These are phyloP conservation scores for Neonectria ditissima DNA, from an alignment of 2,329 filamentous ascomycete species.

Conservation along the genomic window DNA sequence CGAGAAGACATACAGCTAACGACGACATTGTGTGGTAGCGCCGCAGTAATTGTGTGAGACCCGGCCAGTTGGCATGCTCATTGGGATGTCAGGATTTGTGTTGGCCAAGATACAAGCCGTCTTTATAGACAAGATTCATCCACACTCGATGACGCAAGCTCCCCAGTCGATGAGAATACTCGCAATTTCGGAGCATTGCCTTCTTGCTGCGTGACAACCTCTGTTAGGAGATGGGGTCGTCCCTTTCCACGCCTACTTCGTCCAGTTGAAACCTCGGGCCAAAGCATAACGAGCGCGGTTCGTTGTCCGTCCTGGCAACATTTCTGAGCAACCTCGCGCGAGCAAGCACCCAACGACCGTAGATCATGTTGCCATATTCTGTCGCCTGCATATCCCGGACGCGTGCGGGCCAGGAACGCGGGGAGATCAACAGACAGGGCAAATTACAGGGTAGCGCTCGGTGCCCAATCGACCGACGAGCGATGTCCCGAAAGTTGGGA, in stretches of 20 bases:
- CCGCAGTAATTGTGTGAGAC: background rate
- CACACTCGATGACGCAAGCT: background rate
- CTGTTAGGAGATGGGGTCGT: slow-evolving; percentile 7
- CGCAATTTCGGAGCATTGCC: slow-evolving; percentile 22
- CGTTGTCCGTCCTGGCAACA: slow-evolving; percentile 1
- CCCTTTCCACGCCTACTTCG: background rate
- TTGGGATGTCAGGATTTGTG: background rate
- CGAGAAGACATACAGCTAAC: slow-evolving; percentile 16
- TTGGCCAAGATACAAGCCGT: background rate
- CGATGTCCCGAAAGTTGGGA: background rate
- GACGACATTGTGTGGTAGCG: slow-evolving; percentile 13
- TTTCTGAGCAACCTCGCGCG: background rate
- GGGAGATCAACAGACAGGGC: slow-evolving; percentile 1
- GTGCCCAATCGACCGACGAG: slow-evolving; percentile 19
- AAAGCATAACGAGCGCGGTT: slow-evolving; percentile 10
- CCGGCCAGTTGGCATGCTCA: background rate
- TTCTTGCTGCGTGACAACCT: background rate
- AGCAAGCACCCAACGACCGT: slow-evolving; percentile 17
- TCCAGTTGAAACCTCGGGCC: slow-evolving; percentile 3
- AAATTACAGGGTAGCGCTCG: slow-evolving; percentile 24
- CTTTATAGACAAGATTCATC: background rate
- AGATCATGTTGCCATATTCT: slow-evolving; percentile 20
- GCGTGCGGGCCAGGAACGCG: slow-evolving; percentile 1
- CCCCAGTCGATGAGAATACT: background rate
- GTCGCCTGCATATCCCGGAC: slow-evolving; percentile 4